Percentiles rank a stretch among this genome's conserved stretches.
Conservation (phyloP, 371 early-diverging fungal species). For the Zychaea mexicana region DNA sequence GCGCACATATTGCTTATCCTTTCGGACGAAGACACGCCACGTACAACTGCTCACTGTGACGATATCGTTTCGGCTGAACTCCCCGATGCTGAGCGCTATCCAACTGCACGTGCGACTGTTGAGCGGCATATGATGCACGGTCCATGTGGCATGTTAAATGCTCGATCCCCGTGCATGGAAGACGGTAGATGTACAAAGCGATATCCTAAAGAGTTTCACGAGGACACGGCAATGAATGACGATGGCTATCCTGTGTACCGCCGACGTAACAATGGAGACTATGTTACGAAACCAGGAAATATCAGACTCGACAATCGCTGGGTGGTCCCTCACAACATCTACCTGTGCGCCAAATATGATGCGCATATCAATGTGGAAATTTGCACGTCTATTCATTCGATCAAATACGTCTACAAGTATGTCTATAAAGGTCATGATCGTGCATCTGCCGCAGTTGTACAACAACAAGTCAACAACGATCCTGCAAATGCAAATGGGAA, state of each 20-base stretch:
- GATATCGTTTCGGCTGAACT: slow-evolving; percentile 31
- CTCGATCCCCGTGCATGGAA: slow-evolving; percentile 27
- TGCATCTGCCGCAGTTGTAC: not conserved
- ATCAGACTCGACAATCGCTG: slow-evolving; percentile 20
- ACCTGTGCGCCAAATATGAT: slow-evolving; percentile 35
- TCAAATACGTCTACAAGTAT: slow-evolving; percentile 48
- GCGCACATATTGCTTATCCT: slow-evolving; percentile 35
- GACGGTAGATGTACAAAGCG: slow-evolving; percentile 10
- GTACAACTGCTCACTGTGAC: slow-evolving; percentile 25
- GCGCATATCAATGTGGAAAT: slow-evolving; percentile 45
- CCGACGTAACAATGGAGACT: not conserved
- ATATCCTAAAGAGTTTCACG: slow-evolving; percentile 18
- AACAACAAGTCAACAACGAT: not conserved
- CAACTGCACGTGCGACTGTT: slow-evolving; percentile 28
- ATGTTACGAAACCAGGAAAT: not conserved
- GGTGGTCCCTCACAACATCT: slow-evolving; percentile 37
- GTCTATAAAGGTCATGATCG: slow-evolving; percentile 18
- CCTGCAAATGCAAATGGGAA: not conserved
- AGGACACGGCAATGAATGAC: slow-evolving; percentile 6
- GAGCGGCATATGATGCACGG: slow-evolving; percentile 32
- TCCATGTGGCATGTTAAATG: slow-evolving; percentile 18
- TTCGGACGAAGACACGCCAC: slow-evolving; percentile 13
- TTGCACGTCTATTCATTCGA: slow-evolving; percentile 8
- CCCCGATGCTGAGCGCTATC: slow-evolving; percentile 18
- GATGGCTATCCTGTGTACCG: slow-evolving; percentile 10